Conservation (phyloP, 495 filamentous ascomycete genomes). For the Penicillium coprophilum region DNA sequence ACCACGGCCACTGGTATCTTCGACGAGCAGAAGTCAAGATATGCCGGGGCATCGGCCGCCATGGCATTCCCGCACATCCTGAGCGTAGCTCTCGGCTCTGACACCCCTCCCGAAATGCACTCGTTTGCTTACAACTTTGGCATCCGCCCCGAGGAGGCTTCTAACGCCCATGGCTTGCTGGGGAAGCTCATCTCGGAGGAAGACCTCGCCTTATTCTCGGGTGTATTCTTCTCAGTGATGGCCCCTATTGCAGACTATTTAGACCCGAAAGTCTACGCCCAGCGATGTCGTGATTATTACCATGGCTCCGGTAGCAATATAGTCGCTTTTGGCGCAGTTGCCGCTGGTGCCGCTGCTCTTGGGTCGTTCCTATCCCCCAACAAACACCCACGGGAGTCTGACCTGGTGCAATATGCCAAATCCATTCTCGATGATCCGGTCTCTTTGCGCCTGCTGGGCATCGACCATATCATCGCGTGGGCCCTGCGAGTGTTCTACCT, state of each 20-base stretch:
- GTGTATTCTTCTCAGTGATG: conserved; percentile 26
- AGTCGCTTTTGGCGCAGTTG: conserved; percentile 31
- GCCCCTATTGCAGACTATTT: conserved; percentile 28
- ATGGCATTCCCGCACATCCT: conserved; percentile 38
- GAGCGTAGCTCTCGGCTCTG: conserved; percentile 30
- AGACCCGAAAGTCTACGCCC: conserved; percentile 28
- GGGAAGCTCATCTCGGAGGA: conserved; percentile 30
- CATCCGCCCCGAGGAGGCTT: conserved; percentile 33
- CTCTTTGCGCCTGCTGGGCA: conserved; percentile 28
- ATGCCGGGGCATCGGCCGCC: conserved; percentile 32
- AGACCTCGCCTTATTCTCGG: conserved; percentile 24
- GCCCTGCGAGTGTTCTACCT: conserved; percentile 36
- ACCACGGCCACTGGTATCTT: conserved; percentile 25
- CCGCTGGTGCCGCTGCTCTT: conserved; percentile 31
- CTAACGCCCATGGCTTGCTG: conserved; percentile 22
- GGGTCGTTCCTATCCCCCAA: conserved; percentile 34
- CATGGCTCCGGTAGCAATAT: conserved; percentile 16
- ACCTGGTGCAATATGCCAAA: conserved; percentile 35
- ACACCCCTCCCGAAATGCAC: conserved; percentile 27
- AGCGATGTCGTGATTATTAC: conserved; percentile 35
- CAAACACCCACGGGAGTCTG: conserved; percentile 29
- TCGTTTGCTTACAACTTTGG: conserved; percentile 38
- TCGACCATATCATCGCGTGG: conserved; percentile 39
- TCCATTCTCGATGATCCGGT: conserved; percentile 35
- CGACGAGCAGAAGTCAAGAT: conserved; percentile 34